A percentile compares a stretch with the other conserved stretches of the same genome.
Evolutionary conservation across 2,329 filamentous ascomycete genomes (phyloP).

Genomic region (Xylaria sp.): DNA sequence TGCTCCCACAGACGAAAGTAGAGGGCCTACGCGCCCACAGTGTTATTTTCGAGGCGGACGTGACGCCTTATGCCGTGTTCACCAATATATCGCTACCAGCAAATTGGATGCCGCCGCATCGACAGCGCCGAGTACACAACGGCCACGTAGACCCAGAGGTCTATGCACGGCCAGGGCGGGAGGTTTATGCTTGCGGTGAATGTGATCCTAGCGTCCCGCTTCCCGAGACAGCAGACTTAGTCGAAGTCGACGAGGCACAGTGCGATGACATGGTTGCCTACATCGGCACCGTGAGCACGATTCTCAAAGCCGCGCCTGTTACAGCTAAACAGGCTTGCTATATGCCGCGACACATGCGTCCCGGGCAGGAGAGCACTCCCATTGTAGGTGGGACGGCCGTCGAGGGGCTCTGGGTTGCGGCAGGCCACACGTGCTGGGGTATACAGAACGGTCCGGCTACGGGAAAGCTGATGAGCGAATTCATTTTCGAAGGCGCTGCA

Average conservation of each 20-base stretch:
- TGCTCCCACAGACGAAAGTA: conserved; percentile 69
- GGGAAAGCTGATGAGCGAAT: conserved; percentile 82
- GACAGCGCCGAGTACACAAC: conserved; percentile 62
- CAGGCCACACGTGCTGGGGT: conserved; percentile 97
- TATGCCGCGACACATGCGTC: conserved; percentile 77
- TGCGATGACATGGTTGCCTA: conserved; percentile 91
- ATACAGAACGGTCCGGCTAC: conserved; percentile 96
- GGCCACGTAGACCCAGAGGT: conserved; percentile 87
- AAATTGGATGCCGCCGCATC: conserved; percentile 68
- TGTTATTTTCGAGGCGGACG: conserved; percentile 71
- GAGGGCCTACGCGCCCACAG: conserved; percentile 72
- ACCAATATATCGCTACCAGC: conserved; percentile 82
- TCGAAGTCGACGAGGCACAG: conserved; percentile 77
- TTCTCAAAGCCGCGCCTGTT: conserved; percentile 75
- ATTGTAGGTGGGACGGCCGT: conserved; percentile 80
- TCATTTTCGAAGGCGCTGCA: conserved; percentile 77
- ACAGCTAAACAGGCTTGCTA: conserved; percentile 91
- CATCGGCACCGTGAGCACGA: conserved; percentile 72
- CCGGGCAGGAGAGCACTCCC: conserved; percentile 72
- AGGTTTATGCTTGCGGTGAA: conserved; percentile 94
- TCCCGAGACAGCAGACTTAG: conserved; percentile 78
- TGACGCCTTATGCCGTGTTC: conserved; percentile 83
- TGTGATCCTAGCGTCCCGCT: conserved; percentile 81
- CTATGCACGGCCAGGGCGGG: conserved; percentile 87
- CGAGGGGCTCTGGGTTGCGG: conserved; percentile 81